Evolutionary conservation across 163 green algal species (phyloP).

Genomic region (Scenedesmus sp.): DNA sequence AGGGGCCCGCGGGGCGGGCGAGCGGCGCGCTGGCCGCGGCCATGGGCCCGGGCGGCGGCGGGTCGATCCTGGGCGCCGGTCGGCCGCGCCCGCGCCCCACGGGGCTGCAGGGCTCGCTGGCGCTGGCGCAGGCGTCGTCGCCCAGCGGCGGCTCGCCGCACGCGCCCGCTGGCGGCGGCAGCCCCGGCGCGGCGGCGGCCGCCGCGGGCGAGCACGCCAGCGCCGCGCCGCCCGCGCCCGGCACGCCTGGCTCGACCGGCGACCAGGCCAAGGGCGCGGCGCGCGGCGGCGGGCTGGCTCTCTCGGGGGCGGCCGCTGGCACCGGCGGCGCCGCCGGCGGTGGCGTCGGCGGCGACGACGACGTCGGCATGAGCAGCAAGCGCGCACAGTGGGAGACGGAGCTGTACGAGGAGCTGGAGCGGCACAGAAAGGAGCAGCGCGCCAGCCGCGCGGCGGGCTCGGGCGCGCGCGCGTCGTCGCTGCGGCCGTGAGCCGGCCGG

Average conservation of each 20-base stretch:
- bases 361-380: conserved; percentile 29
- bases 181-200: not conserved
- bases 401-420: conserved; percentile 45
- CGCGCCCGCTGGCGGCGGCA: not conserved
- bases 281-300: too few species aligned
- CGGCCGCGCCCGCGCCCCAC: not conserved
- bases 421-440: conserved; percentile 41
- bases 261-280: too few species aligned
- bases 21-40: conserved; percentile 11
- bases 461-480: too few species aligned
- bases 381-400: conserved; percentile 41
- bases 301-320: too few species aligned
- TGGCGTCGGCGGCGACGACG: conserved; percentile 9
- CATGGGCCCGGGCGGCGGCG: not conserved
- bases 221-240: too few species aligned
- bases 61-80: conserved; percentile 5
- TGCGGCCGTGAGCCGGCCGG: too few species aligned
- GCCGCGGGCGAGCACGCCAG: too few species aligned
- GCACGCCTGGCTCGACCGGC: too few species aligned
- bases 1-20: conserved; percentile 23
- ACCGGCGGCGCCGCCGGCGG: not conserved
- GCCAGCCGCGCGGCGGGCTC: not conserved
- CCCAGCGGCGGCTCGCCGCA: too few species aligned
- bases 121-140: conserved; percentile 7
- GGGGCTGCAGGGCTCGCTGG: not conserved